Base-by-base conservation (phyloP, 139 green algal species). In the Nannochloris sp. region DNA sequence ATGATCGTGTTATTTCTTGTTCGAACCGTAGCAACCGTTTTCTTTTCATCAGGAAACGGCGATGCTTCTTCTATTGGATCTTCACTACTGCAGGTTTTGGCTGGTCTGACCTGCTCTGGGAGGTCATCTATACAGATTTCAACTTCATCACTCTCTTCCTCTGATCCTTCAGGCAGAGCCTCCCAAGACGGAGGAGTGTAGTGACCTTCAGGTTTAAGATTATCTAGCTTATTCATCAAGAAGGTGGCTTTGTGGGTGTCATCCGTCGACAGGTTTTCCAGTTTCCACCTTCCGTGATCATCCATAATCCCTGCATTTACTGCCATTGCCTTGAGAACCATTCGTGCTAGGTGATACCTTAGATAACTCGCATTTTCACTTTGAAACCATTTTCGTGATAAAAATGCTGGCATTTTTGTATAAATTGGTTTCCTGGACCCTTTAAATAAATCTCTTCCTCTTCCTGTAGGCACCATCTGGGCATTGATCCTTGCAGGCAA, bases 331-430 rank as follows among this genome's bases (percentile, higher is more conserved):
- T 30, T 23, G 12, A 59, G 20, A 29, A 16, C 50, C 50, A 59
- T 59, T 33, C 23, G 31, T 20, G 12, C 12, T 2, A 59, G 14
- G 5, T 59, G 12, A 30, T 51, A 28, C 2, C 85, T 69, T 79
- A 91, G 69, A 17, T 55, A 30, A 20, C 55, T 70, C 13, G 82
- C 79, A 37, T 89, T 84, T 31, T 23, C 16, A 3, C 29, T 40
- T 5, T 65, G 31, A 66, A 92, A 92, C 85, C 85, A 92, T 6
- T 58, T 10, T 20, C 63, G 49, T 6, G 68, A 75, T 50, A 91
- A 56, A 49, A 89, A 80, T 44, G 67, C 36, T 58, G 44, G 50
- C 17, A 25, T 25, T 1, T 13, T 56, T 28, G 46, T 13, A 26
- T 17, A 17, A 17, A 44, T 49, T 25, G 16, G n/a, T 28, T 59